These are phyloP conservation scores for Cubamyces sp. DNA, from an alignment of 768 basidiomycete species.

Conservation along the genomic window DNA sequence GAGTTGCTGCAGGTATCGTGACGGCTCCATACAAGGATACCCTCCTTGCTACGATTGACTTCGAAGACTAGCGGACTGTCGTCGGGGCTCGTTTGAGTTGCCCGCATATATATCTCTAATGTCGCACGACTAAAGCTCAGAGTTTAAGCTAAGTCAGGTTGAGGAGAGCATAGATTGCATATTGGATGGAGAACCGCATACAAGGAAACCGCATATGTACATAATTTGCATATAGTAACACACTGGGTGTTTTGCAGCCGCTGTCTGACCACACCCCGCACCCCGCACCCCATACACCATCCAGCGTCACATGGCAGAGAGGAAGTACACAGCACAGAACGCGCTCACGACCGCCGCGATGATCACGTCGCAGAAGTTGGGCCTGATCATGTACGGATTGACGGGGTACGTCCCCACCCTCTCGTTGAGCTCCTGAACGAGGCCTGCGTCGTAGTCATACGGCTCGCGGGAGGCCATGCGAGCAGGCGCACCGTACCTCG, in stretches of 20 bases:
- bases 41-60: too few relatives aligned
- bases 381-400: conserved; percentile 17
- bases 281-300: background rate
- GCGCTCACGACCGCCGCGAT: conserved; percentile 29
- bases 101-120: too few relatives aligned
- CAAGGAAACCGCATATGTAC: background rate
- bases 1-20: too few relatives aligned
- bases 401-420: conserved; percentile 24
- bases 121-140: too few relatives aligned
- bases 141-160: too few relatives aligned
- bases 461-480: conserved; percentile 32
- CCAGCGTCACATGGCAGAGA: conserved; percentile 17
- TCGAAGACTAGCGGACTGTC: too few relatives aligned
- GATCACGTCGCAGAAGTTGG: conserved; percentile 26
- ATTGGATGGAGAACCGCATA: background rate
- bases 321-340: conserved; percentile 23
- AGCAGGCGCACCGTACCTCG: background rate
- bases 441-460: conserved; percentile 16
- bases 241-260: background rate
- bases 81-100: too few relatives aligned
- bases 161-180: too few relatives aligned
- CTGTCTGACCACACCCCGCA: background rate
- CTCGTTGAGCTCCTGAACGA: conserved; percentile 19
- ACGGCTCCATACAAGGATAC: too few relatives aligned
- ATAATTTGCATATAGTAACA: background rate